Percentiles rank a stretch among this genome's conserved stretches.
Conservation (phyloP, 2,329 filamentous ascomycete species). For the Penicillium sp. region DNA sequence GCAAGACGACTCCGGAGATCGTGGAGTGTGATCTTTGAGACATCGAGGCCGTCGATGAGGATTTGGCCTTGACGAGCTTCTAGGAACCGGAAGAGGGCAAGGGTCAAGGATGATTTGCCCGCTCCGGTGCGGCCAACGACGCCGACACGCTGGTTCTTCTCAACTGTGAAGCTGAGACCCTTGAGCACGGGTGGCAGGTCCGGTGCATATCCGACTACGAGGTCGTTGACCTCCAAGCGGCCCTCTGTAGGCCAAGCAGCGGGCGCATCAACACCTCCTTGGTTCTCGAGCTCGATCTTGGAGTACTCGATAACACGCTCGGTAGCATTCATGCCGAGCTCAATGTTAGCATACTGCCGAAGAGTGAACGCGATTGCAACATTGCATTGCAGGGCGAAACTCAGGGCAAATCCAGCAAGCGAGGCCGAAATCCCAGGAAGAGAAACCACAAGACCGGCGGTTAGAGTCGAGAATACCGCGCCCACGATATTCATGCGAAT, state of each 20-base stretch:
- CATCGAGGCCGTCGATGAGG: conserved; percentile 42
- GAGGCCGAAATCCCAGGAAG: conserved; percentile 66
- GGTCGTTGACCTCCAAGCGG: conserved; percentile 68
- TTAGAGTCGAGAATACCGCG: conserved; percentile 67
- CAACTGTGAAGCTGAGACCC: conserved; percentile 27
- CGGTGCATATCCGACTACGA: conserved; percentile 71
- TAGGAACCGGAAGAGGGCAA: conserved; percentile 35
- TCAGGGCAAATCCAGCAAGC: conserved; percentile 73
- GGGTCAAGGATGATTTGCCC: conserved; percentile 36
- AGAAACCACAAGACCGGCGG: conserved; percentile 65
- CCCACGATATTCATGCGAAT: conserved; percentile 72
- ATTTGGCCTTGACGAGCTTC: conserved; percentile 30
- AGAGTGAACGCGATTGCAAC: conserved; percentile 67
- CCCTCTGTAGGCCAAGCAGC: conserved; percentile 55
- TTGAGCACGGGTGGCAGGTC: conserved; percentile 57
- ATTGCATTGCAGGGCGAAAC: conserved; percentile 72
- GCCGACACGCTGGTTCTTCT: conserved; percentile 32
- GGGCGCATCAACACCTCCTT: conserved; percentile 27
- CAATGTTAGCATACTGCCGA: conserved; percentile 68
- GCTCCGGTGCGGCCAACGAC: conserved; percentile 39
- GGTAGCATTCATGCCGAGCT: conserved; percentile 52
- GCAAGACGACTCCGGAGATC: conserved; percentile 72
- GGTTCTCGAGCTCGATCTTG: conserved; percentile 36
- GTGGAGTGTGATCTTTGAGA: conserved; percentile 51
- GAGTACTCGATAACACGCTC: conserved; percentile 57